These are phyloP conservation scores for Fusarium sp. DNA, from an alignment of 2,329 filamentous ascomycete genomes.

Conservation along the genomic window DNA sequence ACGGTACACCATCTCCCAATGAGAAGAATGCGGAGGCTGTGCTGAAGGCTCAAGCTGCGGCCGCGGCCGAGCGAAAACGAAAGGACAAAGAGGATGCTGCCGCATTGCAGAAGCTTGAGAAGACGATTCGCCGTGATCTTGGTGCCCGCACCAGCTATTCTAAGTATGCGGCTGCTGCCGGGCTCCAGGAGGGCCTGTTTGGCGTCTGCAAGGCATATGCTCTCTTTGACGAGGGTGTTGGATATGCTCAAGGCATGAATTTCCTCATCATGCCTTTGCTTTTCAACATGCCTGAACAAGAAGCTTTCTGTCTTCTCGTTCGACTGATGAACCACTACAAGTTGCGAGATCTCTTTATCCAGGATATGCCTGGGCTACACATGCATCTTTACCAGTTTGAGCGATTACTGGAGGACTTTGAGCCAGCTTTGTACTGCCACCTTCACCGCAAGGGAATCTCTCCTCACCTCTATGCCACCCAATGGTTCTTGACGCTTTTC, in stretches of 20 bases:
- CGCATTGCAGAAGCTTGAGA: constrained; percentile 86
- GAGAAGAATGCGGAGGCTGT: constrained; percentile 76
- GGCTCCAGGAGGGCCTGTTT: constrained; percentile 93
- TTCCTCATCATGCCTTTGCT: constrained; percentile 97
- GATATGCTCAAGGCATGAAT: constrained; percentile 99
- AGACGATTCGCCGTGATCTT: constrained; percentile 89
- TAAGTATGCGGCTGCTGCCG: constrained; percentile 92
- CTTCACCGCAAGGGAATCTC: constrained; percentile 89
- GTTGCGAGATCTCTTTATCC: constrained; percentile 90
- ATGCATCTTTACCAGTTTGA: constrained; percentile 96
- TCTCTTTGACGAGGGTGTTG: constrained; percentile 92
- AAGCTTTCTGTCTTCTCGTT: constrained; percentile 94
- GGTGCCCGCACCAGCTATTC: constrained; percentile 96
- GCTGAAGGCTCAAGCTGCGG: constrained; percentile 74
- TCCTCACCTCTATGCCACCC: constrained; percentile 94
- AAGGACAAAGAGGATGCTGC: constrained; percentile 83
- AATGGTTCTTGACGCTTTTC: constrained; percentile 99
- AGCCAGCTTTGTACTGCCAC: constrained; percentile 95
- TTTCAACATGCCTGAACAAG: constrained; percentile 98
- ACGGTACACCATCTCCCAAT: constrained; percentile 70
- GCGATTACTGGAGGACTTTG: constrained; percentile 90
- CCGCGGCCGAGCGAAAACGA: constrained; percentile 79
- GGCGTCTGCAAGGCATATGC: constrained; percentile 98
- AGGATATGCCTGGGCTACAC: constrained; percentile 97
- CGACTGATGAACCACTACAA: constrained; percentile 97